Percentiles rank a stretch among this genome's conserved stretches.
phyloP scores from a whole-genome alignment of 2,329 filamentous ascomycete genomes.

The Exophiala sideris region DNA sequence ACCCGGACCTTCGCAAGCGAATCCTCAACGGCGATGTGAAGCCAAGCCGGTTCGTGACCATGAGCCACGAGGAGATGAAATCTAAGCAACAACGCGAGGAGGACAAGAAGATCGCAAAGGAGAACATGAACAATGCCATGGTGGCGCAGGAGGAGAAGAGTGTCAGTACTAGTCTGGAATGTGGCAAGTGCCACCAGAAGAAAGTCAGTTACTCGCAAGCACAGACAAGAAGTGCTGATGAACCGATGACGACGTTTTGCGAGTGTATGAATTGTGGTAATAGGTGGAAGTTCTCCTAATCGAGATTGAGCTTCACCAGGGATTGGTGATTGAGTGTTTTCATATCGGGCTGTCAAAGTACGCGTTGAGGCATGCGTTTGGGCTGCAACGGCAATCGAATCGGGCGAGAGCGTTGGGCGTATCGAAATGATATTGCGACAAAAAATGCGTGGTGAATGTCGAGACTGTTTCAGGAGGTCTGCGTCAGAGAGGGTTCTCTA shows the following conservation, averaged over 20 bases:
- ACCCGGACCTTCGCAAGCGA: conserved; percentile 69
- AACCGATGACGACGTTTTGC: conserved; percentile 61
- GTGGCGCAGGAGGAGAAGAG: conserved; percentile 88
- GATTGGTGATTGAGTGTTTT: no score
- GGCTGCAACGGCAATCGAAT: no score
- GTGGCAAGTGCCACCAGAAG: conserved; percentile 87
- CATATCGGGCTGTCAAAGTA: no score
- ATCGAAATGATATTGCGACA: no score
- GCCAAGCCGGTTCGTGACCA: conserved; percentile 71
- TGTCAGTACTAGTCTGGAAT: conserved; percentile 82
- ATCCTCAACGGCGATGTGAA: conserved; percentile 73
- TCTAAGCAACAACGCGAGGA: conserved; percentile 74
- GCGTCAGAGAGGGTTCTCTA: no score
- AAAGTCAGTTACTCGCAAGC: conserved; percentile 95
- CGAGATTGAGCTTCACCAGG: background rate
- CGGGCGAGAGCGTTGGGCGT: no score
- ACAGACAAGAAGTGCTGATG: conserved; percentile 91
- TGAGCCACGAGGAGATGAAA: conserved; percentile 89
- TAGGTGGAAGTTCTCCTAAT: conserved; percentile 38
- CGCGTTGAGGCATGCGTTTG: no score
- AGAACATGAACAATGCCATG: conserved; percentile 98
- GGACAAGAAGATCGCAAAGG: conserved; percentile 73
- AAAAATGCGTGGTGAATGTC: no score
- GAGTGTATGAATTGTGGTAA: conserved; percentile 49
- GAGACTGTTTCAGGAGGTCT: no score